phyloP scores from a whole-genome alignment of 495 filamentous ascomycete species.

The Glarea lozoyensis region DNA sequence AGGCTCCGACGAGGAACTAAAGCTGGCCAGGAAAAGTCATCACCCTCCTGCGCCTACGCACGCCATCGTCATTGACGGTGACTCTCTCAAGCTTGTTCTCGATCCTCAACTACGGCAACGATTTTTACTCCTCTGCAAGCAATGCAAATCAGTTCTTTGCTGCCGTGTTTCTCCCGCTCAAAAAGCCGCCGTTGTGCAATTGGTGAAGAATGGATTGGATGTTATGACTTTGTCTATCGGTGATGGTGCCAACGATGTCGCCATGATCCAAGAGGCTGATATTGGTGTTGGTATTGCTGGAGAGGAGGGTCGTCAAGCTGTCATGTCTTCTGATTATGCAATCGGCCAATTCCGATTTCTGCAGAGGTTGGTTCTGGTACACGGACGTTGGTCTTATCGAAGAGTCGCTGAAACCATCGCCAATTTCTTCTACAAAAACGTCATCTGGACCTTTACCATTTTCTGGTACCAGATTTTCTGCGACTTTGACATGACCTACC shows the following conservation, averaged over 20 bases:
- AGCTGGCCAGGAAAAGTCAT: conserved; percentile 69
- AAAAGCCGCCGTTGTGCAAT: conserved; percentile 92
- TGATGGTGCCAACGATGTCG: conserved; percentile 97
- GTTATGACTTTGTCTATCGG: conserved; percentile 97
- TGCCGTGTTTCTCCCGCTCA: conserved; percentile 96
- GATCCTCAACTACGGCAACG: conserved; percentile 75
- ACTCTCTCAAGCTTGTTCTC: conserved; percentile 84
- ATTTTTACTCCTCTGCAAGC: conserved; percentile 93
- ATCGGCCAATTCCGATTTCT: conserved; percentile 97
- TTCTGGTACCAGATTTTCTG: conserved; percentile 98
- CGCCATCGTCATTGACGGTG: conserved; percentile 95
- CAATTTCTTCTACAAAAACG: conserved; percentile 99
- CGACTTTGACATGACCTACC: conserved; percentile 91
- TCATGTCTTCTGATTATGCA: conserved; percentile 98
- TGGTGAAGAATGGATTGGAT: conserved; percentile 90
- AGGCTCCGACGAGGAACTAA: conserved; percentile 80
- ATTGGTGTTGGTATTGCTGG: conserved; percentile 98
- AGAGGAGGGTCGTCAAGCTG: conserved; percentile 92
- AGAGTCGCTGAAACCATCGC: conserved; percentile 88
- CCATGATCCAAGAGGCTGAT: conserved; percentile 99
- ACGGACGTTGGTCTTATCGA: conserved; percentile 94
- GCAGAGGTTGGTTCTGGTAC: conserved; percentile 83
- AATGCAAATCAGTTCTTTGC: conserved; percentile 93
- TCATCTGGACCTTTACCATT: conserved; percentile 94
- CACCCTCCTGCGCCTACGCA: conserved; percentile 80